Conservation (phyloP, 345 rosid species). For the Eucalyptus pumila region DNA sequence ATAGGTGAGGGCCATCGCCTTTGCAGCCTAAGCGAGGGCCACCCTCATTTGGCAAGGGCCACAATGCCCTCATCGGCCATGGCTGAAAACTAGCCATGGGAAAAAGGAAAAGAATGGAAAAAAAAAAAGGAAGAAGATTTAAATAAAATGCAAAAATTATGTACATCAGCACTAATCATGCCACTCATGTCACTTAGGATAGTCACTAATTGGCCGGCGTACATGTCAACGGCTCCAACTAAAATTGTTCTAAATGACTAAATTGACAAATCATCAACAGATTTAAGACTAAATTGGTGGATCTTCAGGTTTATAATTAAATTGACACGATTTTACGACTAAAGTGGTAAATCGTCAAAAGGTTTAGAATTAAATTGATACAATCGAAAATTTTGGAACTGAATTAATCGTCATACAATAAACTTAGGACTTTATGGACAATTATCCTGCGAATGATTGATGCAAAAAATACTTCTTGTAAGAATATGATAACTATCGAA, state of each 20-base stretch:
- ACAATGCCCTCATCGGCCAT: accelerated
- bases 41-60: neutral
- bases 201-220: neutral
- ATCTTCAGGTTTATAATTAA: too few species aligned
- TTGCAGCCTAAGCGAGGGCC: too few species aligned
- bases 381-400: accelerated
- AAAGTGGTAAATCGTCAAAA: too few species aligned
- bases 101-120: neutral
- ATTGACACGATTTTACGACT: too few species aligned
- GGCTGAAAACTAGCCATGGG: neutral
- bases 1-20: accelerated
- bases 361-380: too few species aligned
- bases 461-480: neutral
- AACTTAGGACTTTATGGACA: too few species aligned
- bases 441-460: neutral
- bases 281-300: too few species aligned
- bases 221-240: neutral
- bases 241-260: too few species aligned
- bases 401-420: neutral
- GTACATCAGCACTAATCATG: neutral
- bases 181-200: neutral
- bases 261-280: too few species aligned
- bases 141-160: too few species aligned
- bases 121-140: too few species aligned
- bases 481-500: neutral